Conservation (phyloP, 345 rosid species). For the Acer negundo region DNA sequence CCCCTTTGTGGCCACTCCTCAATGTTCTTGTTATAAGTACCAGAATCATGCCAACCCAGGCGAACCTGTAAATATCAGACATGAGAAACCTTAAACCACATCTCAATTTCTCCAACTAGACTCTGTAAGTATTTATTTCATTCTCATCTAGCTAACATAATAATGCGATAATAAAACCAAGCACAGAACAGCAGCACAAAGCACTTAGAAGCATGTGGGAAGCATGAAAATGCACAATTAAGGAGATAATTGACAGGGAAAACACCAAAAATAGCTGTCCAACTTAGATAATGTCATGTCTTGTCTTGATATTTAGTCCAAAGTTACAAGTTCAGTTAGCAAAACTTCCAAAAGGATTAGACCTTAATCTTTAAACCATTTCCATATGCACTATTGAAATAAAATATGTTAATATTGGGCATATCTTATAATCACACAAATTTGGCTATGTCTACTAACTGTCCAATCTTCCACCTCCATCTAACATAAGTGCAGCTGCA, state of each 20-base stretch:
- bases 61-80: slow-evolving; percentile 56
- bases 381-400: too few relatives aligned
- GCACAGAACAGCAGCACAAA: neutral
- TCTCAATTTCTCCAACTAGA: neutral
- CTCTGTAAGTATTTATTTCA: neutral
- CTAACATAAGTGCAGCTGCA: too few relatives aligned
- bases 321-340: neutral
- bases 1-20: slow-evolving; percentile 93
- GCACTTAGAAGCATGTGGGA: neutral
- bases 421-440: too few relatives aligned
- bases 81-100: neutral
- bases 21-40: slow-evolving; percentile 87
- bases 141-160: neutral
- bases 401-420: too few relatives aligned
- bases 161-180: neutral
- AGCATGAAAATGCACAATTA: neutral
- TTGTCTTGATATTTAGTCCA: neutral
- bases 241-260: neutral
- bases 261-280: too few relatives aligned
- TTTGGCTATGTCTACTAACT: too few relatives aligned
- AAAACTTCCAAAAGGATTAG: neutral
- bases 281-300: neutral
- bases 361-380: neutral
- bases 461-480: too few relatives aligned
- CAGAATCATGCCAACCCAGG: slow-evolving; percentile 96